Base-by-base conservation (phyloP, 768 basidiomycete genomes). In the Sporobolomyces pararoseus region DNA sequence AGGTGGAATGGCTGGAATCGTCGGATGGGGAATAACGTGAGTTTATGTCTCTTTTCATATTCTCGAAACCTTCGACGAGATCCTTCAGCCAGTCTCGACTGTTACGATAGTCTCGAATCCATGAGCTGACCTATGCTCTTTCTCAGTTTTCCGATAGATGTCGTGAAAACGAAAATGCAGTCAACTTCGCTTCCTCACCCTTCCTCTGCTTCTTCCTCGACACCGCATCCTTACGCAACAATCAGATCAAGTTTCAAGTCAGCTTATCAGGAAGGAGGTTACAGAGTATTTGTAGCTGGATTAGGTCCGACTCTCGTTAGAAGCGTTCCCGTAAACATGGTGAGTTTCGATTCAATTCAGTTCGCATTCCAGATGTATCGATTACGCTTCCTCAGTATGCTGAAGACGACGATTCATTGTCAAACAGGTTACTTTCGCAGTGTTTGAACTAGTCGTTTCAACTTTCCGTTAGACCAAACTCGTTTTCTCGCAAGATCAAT, bases 141-240 rank as follows among this genome's bases (percentile, higher is more conserved):
- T 42, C 29, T 53, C 3, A 94, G 91, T 1, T 96, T 95, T 78
- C 90, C 91, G 3, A 82, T 92, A 64, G 92, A 96, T 76, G 88
- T 92, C 4, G 83, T 94, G 70, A 95, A 96, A 81, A 94, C 93
- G 19, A 85, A 91, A 7, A 85, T 93, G 75, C 92, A 96, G 78
- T 85, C 85, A 9, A 57, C 63, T 7, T 19, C 63, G 23, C 9
- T 10, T 5, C 13, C 58, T 17, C 2, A 44, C 6, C 42, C 71
- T 5, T 35, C n/a, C 1, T 23, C 77, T 2, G 9, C 39, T 9
- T 42, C 39, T 42, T 17, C 39, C 9, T 17, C 39, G 39, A 42
- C 17, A 42, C 63, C 53, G 16, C 46, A 63, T 16, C 44, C 58
- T 27, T 53, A 69, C 59, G 58, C 59, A 5, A 42, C 67, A 14